Evolutionary conservation across 331 rosid genomes (phyloP), one percentile per base, ranked within the genome.

Genomic region (Prunus yedoensis): DNA sequence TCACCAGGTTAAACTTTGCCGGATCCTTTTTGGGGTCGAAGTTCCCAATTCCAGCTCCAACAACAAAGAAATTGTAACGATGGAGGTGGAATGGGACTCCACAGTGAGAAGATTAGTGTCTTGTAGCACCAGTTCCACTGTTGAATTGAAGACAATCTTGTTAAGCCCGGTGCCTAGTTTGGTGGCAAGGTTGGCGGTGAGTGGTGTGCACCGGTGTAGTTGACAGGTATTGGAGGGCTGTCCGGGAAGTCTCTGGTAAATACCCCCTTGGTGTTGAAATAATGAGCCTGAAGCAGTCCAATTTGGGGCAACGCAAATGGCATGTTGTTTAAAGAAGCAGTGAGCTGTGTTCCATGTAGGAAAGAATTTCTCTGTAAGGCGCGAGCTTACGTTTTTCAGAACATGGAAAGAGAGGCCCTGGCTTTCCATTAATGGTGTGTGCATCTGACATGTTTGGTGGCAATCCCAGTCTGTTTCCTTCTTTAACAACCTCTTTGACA

Each of bases 61-160:
- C 81, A 61, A 83, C 70, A 63, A 79, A 85, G 82, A 90, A 90
- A 76, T 90, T 90, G 70, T 84, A 88, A 5, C 90, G 91, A 43
- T 90, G 95, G 62, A 90, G 89, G 79, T 90, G 95, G 79, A 86
- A 69, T 0, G 95, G 92, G 83, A 88, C 75, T 90, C 95, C 3
- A 83, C 81, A 0, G 89, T 80, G 27, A 90, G 79, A 23, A 90
- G 85, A 45, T 91, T 89, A 0, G 96, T 90, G 70, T 90, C 93
- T 71, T 88, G 96, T n/a, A 90, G 6, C 17, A 90, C 89, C 73
- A 90, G 41, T 72, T 88, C 87, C 38, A 88, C 85, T 4, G 88
- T 90, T 14, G 81, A 80, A 45, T 88, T 90, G 43, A 84, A 90
- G 16, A 77, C 25, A 2, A 90, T 67, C 82, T 77, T 90, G 45